phyloP scores from a whole-genome alignment of 495 filamentous ascomycete genomes.

The Emericellopsis terricola region DNA sequence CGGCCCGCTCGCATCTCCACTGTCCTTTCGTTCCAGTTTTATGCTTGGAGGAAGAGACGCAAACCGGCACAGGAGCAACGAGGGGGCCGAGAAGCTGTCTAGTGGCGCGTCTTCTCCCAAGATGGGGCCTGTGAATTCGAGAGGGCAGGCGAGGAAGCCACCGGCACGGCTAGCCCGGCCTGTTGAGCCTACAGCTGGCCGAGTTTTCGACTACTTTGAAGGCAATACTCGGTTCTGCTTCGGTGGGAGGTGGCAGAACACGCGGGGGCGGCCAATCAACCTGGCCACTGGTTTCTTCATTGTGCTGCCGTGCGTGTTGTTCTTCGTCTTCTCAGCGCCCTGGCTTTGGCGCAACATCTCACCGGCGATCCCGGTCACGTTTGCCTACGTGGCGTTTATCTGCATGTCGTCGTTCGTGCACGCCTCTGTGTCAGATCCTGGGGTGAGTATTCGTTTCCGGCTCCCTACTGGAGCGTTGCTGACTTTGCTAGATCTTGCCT shows the following conservation, averaged over 20 bases:
- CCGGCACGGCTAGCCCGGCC: too few relatives aligned
- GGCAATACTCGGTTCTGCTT: slow-evolving; percentile 85
- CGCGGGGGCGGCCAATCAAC: slow-evolving; percentile 78
- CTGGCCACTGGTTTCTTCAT: slow-evolving; percentile 69
- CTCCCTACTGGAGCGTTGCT: neutral
- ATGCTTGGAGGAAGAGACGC: slow-evolving; percentile 24
- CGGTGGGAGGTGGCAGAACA: slow-evolving; percentile 74
- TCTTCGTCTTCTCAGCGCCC: slow-evolving; percentile 73
- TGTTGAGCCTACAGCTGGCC: too few relatives aligned
- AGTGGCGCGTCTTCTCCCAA: slow-evolving; percentile 59
- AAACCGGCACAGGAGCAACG: slow-evolving; percentile 30
- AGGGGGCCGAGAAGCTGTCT: slow-evolving; percentile 57
- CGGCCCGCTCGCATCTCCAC: slow-evolving; percentile 46
- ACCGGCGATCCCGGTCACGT: slow-evolving; percentile 78
- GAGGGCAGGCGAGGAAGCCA: too few relatives aligned
- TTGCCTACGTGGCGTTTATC: slow-evolving; percentile 76
- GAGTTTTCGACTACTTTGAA: slow-evolving; percentile 76
- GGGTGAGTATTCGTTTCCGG: slow-evolving; percentile 37
- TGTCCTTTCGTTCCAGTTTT: slow-evolving; percentile 55
- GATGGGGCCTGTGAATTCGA: slow-evolving; percentile 19
- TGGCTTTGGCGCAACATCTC: slow-evolving; percentile 86
- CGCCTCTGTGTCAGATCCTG: slow-evolving; percentile 79
- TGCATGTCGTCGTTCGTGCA: slow-evolving; percentile 88
- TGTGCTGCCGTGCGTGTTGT: slow-evolving; percentile 57
- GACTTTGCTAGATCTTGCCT: slow-evolving; percentile 46